phyloP scores from a whole-genome alignment of 768 basidiomycete genomes.

The Rhodotorula paludigena region DNA sequence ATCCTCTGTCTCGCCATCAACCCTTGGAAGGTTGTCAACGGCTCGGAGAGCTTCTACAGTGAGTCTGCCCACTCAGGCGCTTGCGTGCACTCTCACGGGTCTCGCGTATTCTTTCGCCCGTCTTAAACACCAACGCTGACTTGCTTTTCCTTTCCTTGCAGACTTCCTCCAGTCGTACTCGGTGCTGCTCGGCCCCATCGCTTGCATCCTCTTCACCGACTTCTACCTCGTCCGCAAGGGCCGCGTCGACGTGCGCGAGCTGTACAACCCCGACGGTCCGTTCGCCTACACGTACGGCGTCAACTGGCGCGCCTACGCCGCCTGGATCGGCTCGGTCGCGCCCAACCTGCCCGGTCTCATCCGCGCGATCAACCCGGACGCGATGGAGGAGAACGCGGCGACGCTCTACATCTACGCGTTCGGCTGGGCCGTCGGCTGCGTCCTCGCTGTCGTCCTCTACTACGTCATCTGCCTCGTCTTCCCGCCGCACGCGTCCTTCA shows the following conservation, averaged over 20 bases:
- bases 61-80: no score
- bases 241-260: constrained; percentile 35
- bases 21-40: constrained; percentile 43
- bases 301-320: constrained; percentile 44
- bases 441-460: constrained; percentile 7
- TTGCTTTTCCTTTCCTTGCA: no score
- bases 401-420: constrained; percentile 13
- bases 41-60: constrained; percentile 18
- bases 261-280: constrained; percentile 41
- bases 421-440: constrained; percentile 9
- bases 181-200: constrained; percentile 44
- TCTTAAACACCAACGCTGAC: no score
- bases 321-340: constrained; percentile 42
- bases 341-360: constrained; percentile 45
- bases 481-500: constrained; percentile 8
- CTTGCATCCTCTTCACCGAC: constrained; percentile 40
- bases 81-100: no score
- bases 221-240: constrained; percentile 38
- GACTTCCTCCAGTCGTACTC: constrained; percentile 33
- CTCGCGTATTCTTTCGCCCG: no score
- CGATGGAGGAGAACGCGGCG: constrained; percentile 2
- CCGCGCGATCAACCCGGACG: constrained; percentile 42
- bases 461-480: constrained; percentile 4
- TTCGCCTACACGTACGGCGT: constrained; percentile 43
- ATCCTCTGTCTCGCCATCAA: constrained; percentile 42